Percentiles rank a stretch among this genome's conserved stretches.
phyloP scores from a whole-genome alignment of 768 basidiomycete species.

The Neoboletus brunneissimus region DNA sequence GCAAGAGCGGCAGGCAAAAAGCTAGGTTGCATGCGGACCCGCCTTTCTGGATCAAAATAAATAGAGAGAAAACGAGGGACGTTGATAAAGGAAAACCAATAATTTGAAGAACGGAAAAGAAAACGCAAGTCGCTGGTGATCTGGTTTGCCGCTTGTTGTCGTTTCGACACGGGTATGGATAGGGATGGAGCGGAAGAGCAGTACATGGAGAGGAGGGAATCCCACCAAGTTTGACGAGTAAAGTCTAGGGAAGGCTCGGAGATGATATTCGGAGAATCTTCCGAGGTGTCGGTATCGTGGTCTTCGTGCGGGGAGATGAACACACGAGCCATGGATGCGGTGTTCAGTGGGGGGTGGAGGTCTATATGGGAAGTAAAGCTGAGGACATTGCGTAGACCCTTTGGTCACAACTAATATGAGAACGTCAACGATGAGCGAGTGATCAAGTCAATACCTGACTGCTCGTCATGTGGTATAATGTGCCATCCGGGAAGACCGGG shows the following conservation, averaged over 20 bases:
- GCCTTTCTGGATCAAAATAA: conserved; percentile 51
- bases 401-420: conserved; percentile 25
- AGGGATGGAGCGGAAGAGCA: conserved; percentile 31
- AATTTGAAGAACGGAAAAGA: conserved; percentile 60
- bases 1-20: conserved; percentile 61
- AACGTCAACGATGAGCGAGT: conserved; percentile 17
- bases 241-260: conserved; percentile 64
- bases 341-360: neutral
- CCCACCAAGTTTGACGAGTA: conserved; percentile 77
- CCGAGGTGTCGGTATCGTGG: conserved; percentile 9
- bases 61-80: conserved; percentile 63
- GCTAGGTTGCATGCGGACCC: conserved; percentile 64
- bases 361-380: conserved; percentile 5
- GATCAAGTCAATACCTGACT: conserved; percentile 33
- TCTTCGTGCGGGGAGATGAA: conserved; percentile 14
- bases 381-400: conserved; percentile 15
- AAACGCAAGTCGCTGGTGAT: conserved; percentile 60
- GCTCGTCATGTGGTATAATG: conserved; percentile 17
- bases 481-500: conserved; percentile 6
- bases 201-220: conserved; percentile 61
- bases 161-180: conserved; percentile 40
- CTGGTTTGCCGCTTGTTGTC: conserved; percentile 42
- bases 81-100: conserved; percentile 75
- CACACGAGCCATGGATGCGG: neutral
- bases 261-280: conserved; percentile 30